These are phyloP conservation scores for Salix udensis DNA, from an alignment of 345 rosid species.

Conservation along the genomic window DNA sequence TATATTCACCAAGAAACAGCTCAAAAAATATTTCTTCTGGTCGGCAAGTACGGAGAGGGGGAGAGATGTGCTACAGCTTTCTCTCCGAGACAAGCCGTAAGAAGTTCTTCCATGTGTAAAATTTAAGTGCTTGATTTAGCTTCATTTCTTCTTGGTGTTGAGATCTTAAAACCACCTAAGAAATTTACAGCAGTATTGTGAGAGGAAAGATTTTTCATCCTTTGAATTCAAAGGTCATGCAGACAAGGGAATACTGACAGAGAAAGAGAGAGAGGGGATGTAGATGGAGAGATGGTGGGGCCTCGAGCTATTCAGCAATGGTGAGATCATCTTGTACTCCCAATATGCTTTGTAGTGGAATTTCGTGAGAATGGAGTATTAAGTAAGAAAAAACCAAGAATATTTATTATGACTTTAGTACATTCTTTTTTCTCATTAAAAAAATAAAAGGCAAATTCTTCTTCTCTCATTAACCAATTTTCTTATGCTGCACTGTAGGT, in stretches of 20 bases:
- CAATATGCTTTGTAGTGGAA: background rate
- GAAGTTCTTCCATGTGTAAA: background rate
- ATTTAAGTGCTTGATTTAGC: background rate
- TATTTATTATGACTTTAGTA: background rate
- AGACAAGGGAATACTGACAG: background rate
- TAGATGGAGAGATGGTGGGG: background rate
- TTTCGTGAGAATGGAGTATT: background rate
- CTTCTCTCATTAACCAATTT: background rate
- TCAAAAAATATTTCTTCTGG: background rate
- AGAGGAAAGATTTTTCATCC: background rate
- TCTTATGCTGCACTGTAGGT: too few species aligned
- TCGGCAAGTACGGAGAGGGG: background rate
- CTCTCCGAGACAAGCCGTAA: background rate
- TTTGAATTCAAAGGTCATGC: background rate
- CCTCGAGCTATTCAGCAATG: background rate
- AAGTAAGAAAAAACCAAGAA: slow-evolving; percentile 10
- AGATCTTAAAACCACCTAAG: background rate
- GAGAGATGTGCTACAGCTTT: background rate
- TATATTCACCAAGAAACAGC: background rate
- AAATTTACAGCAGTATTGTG: background rate
- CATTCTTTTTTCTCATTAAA: background rate
- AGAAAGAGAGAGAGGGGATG: background rate
- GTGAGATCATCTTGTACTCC: too few species aligned
- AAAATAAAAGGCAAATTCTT: background rate
- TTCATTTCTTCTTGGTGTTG: background rate